A percentile compares a stretch with the other conserved stretches of the same genome.
phyloP scores from a whole-genome alignment of 2,329 filamentous ascomycete genomes.

The Pseudocercospora crystallina region DNA sequence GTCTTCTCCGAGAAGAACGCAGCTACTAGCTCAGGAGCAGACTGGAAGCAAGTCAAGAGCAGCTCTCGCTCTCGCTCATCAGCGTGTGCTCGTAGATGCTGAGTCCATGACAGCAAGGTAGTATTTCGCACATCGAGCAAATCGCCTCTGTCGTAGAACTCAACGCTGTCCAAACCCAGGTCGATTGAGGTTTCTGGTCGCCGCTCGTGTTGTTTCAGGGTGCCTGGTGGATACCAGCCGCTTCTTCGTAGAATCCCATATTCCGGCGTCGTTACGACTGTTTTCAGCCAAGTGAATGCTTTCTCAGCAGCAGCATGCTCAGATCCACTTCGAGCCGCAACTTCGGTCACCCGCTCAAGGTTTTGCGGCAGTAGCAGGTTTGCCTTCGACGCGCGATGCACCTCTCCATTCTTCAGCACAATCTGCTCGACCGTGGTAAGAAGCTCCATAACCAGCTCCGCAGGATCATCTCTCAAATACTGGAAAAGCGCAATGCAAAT shows the following conservation, averaged over 20 bases:
- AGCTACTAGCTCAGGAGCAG: conserved; percentile 81
- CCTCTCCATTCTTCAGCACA: conserved; percentile 71
- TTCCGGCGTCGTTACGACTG: conserved; percentile 70
- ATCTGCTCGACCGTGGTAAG: conserved; percentile 68
- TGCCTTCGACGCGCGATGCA: conserved; percentile 69
- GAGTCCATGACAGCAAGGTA: conserved; percentile 74
- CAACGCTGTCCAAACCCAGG: conserved; percentile 66
- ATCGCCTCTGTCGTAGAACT: conserved; percentile 58
- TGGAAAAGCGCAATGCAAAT: conserved; percentile 71
- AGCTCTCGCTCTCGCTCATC: conserved; percentile 79
- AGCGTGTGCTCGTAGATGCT: conserved; percentile 78
- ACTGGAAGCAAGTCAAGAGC: conserved; percentile 73
- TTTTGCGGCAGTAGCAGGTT: conserved; percentile 43
- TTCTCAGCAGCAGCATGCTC: conserved; percentile 62
- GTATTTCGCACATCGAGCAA: conserved; percentile 76
- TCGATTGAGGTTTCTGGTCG: conserved; percentile 47
- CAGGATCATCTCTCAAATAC: conserved; percentile 73
- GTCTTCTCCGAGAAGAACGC: conserved; percentile 81
- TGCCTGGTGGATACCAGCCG: conserved; percentile 78
- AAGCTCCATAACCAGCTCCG: conserved; percentile 72
- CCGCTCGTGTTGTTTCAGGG: conserved; percentile 37
- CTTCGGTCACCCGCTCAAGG: conserved; percentile 43
- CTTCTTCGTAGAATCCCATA: conserved; percentile 74
- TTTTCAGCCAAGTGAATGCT: conserved; percentile 72
- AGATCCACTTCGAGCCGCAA: conserved; percentile 57